Evolutionary conservation across 495 filamentous ascomycete genomes (phyloP), one percentile per base, ranked within the genome.

Genomic region (Aspergillus ostianus): DNA sequence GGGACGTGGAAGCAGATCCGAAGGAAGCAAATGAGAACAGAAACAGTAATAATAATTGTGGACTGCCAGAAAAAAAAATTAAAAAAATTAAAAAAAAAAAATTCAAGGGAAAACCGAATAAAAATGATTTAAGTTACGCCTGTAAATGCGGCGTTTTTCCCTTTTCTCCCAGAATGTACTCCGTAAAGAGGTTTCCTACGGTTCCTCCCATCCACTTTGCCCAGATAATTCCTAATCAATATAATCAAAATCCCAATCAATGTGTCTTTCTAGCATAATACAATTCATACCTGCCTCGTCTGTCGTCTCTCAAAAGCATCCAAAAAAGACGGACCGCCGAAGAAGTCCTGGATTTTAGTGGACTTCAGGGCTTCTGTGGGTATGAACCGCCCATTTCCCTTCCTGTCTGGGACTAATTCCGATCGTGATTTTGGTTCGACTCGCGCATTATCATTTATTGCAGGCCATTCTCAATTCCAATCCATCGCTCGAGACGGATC

Each of bases 291-390:
- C 4, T 26, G 23, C 23, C 10, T 41, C 13, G 3, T 10, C 12
- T 1, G 36, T 41, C 36, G 13, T 41, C 36, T 15, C 36, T 41
- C 36, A 12, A 13, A 32, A n/a, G 50, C 23, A 26, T 26, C 21
- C 36, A 21, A 51, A 50, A 48, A 36, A 51, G 26, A 46, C 36
- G 46, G 53, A 36, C 56, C 52, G 53, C 23, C 23, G 23, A 26
- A 26, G 26, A 58, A 32, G 49, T 30, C 46, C 55, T 52, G 29
- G 45, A 30, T 62, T 63, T 60, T 47, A 23, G 67, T 69, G 64
- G 64, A 60, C 62, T 62, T 67, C 67, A 69, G 67, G 67, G 67
- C 67, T 69, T 65, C 62, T 63, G 67, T 69, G 67, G 67, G 60
- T 54, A 60, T 65, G 63, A 64, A 64, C 64, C 59, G 57, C 19